Evolutionary conservation across 108 stramenopile genomes (phyloP).

Genomic region (Fragilaria radians): DNA sequence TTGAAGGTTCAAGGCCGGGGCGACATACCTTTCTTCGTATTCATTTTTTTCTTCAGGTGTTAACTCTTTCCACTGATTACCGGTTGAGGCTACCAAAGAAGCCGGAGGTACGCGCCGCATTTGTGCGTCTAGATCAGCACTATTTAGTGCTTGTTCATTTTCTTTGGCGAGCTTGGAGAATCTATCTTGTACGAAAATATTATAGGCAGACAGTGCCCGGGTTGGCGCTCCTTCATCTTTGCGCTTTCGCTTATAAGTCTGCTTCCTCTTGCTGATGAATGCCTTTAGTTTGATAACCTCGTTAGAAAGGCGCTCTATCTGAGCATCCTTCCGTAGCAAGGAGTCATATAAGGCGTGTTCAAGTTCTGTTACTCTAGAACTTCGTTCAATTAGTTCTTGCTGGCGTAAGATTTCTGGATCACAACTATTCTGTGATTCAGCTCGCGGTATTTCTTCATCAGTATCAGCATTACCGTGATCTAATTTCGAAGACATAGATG

Average conservation of each 20-base stretch:
- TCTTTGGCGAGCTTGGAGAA: constrained; percentile 67
- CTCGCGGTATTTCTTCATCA: too few relatives aligned
- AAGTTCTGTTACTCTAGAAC: constrained; percentile 29
- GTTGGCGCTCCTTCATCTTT: constrained; percentile 73
- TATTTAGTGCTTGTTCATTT: constrained; percentile 67
- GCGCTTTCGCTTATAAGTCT: constrained; percentile 78
- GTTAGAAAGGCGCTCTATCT: constrained; percentile 36
- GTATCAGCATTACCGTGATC: neutral
- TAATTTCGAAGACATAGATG: neutral
- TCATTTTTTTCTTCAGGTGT: constrained; percentile 55
- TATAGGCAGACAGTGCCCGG: constrained; percentile 69
- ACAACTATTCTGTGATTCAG: too few relatives aligned
- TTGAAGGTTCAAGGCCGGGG: neutral
- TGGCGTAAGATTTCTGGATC: constrained; percentile 1
- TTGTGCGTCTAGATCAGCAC: constrained; percentile 43
- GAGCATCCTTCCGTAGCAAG: constrained; percentile 33
- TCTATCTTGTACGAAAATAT: constrained; percentile 73
- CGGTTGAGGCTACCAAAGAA: constrained; percentile 57
- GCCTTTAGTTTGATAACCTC: constrained; percentile 59
- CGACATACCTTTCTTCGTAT: constrained; percentile 58
- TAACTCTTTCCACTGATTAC: constrained; percentile 63
- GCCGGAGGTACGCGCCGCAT: constrained; percentile 69
- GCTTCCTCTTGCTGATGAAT: constrained; percentile 70
- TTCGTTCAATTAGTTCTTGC: constrained; percentile 25
- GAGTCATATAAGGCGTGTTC: constrained; percentile 41